Evolutionary conservation across 306 rosid genomes (phyloP).

Genomic region (Rosa multiflora): DNA sequence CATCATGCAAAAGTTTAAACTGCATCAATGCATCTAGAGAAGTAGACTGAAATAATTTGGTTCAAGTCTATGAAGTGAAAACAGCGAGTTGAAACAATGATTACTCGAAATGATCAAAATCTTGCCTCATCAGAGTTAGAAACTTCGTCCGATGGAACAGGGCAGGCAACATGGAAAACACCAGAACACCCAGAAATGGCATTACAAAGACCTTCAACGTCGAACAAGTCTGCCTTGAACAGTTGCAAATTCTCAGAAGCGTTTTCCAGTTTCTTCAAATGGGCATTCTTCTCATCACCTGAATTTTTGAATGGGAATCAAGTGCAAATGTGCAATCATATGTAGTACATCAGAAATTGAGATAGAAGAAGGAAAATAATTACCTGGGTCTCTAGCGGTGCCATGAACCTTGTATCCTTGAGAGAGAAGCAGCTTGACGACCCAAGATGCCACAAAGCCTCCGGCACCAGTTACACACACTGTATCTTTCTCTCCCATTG

Average conservation of each 20-base stretch:
- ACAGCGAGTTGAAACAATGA: background rate
- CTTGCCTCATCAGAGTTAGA: background rate
- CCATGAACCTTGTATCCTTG: background rate
- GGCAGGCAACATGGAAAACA: conserved; percentile 18
- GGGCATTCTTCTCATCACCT: conserved; percentile 18
- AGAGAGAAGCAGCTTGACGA: background rate
- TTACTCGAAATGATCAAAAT: background rate
- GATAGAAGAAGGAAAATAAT: background rate
- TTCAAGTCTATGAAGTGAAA: background rate
- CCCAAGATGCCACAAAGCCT: conserved; percentile 1
- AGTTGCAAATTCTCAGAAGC: conserved; percentile 19
- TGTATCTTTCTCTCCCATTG: background rate
- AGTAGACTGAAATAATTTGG: no score
- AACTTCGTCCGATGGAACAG: background rate
- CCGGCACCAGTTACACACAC: background rate
- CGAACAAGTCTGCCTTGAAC: conserved; percentile 19
- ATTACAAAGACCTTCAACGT: background rate
- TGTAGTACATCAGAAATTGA: no score
- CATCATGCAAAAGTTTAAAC: no score
- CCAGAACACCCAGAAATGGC: conserved; percentile 21
- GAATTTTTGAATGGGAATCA: background rate
- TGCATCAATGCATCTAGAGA: background rate
- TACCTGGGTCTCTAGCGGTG: conserved; percentile 13
- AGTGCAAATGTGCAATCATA: background rate
- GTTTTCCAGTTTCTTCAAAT: conserved; percentile 18